A percentile compares a stretch with the other conserved stretches of the same genome.
phyloP scores from a whole-genome alignment of 495 filamentous ascomycete genomes.

The Penicillium macrosclerotiorum region DNA sequence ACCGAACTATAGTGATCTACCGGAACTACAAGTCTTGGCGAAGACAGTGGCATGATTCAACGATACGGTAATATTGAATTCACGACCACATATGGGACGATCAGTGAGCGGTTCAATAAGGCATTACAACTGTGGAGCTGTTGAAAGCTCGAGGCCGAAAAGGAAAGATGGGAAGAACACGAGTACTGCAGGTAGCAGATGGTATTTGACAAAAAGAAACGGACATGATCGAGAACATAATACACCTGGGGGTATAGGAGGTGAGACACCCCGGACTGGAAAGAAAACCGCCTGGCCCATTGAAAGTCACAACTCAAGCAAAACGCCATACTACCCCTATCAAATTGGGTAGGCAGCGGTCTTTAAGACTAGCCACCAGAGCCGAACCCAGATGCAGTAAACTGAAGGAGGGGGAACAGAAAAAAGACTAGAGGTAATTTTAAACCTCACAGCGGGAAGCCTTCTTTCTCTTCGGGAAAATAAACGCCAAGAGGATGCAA shows the following conservation, averaged over 20 bases:
- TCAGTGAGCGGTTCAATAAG: no score
- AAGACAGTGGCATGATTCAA: no score
- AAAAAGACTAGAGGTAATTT: no score
- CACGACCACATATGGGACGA: not conserved
- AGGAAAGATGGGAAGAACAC: not conserved
- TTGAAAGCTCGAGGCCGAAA: not conserved
- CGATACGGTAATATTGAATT: not conserved
- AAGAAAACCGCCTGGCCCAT: constrained; percentile 26
- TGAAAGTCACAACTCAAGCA: constrained; percentile 17
- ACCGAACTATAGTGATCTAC: not conserved
- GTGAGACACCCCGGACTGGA: constrained; percentile 15
- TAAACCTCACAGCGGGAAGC: no score
- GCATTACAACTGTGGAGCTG: not conserved
- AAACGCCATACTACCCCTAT: constrained; percentile 18
- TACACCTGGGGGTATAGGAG: constrained; percentile 28
- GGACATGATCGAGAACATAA: constrained; percentile 7
- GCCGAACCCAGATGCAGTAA: constrained; percentile 18
- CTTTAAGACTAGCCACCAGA: not conserved
- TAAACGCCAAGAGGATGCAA: constrained; percentile 23
- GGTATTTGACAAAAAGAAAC: constrained; percentile 1
- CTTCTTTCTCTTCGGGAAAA: constrained; percentile 4
- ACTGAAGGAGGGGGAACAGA: not conserved
- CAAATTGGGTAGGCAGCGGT: not conserved
- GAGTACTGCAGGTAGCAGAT: constrained; percentile 1
- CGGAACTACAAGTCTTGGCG: no score